phyloP scores from a whole-genome alignment of 768 basidiomycete species.

The Kwoniella newhampshirensis region DNA sequence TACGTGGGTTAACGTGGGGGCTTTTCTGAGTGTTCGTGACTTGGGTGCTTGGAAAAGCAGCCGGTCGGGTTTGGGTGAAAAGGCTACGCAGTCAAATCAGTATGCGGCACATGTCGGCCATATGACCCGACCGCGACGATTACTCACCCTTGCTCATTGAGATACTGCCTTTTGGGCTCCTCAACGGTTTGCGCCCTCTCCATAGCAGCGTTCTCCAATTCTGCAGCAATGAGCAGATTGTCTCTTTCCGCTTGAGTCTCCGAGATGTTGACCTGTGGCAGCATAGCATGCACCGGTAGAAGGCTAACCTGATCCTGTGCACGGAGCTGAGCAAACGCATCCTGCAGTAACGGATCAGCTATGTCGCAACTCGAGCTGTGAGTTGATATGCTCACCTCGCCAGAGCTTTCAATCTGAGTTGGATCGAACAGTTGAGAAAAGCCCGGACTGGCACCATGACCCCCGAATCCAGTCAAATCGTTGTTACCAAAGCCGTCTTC shows the following conservation, averaged over 20 bases:
- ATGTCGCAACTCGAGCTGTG: not conserved
- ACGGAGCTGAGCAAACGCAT: slow-evolving; percentile 28
- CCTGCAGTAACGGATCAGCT: slow-evolving; percentile 14
- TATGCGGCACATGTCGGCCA: not conserved
- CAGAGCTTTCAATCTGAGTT: slow-evolving; percentile 26
- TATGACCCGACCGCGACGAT: not conserved
- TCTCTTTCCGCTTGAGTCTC: slow-evolving; percentile 43
- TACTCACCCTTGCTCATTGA: slow-evolving; percentile 48
- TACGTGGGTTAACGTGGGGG: not conserved
- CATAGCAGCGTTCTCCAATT: slow-evolving; percentile 32
- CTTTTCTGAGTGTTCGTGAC: slow-evolving; percentile 9
- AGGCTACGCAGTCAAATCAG: slow-evolving; percentile 21
- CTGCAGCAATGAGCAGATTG: slow-evolving; percentile 40
- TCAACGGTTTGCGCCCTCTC: slow-evolving; percentile 16
- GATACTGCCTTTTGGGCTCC: slow-evolving; percentile 31
- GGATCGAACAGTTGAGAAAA: slow-evolving; percentile 50
- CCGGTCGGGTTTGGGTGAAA: slow-evolving; percentile 50
- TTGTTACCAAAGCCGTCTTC: slow-evolving; percentile 13
- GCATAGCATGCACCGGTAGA: slow-evolving; percentile 32
- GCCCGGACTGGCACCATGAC: slow-evolving; percentile 26
- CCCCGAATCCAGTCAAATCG: slow-evolving; percentile 36
- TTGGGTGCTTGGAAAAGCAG: not conserved
- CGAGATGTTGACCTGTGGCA: slow-evolving; percentile 39
- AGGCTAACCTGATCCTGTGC: slow-evolving; percentile 17
- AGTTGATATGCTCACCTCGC: slow-evolving; percentile 16